Evolutionary conservation across 2,329 filamentous ascomycete species (phyloP).

Genomic region (Elsinoe ampelina): DNA sequence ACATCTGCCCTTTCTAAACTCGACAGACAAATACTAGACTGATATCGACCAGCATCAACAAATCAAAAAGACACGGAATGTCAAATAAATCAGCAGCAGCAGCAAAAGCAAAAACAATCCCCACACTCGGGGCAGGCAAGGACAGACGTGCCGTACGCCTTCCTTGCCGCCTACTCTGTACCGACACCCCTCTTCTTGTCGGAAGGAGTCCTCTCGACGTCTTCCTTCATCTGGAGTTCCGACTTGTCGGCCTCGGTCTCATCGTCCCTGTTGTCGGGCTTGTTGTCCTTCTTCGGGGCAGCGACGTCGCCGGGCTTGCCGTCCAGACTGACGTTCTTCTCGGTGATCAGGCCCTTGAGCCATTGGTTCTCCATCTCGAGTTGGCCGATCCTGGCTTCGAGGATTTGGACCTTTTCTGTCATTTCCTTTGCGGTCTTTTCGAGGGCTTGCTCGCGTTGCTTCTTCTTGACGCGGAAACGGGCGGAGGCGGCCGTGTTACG

Average conservation of each 20-base stretch:
- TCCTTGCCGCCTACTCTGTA: constrained; percentile 2
- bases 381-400: constrained; percentile 40
- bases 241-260: neutral
- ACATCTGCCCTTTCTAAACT: neutral
- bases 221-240: constrained; percentile 2
- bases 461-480: constrained; percentile 47
- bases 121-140: constrained; percentile 4
- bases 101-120: neutral
- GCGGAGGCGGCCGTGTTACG: constrained; percentile 45
- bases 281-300: neutral
- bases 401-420: constrained; percentile 36
- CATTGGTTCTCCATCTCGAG: constrained; percentile 46
- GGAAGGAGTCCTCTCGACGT: neutral
- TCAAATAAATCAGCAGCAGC: neutral
- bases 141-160: constrained; percentile 14
- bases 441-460: constrained; percentile 44
- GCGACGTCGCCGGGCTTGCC: neutral
- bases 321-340: constrained; percentile 32
- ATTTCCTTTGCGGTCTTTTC: constrained; percentile 45
- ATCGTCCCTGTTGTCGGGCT: neutral
- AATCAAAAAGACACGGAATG: neutral
- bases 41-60: neutral
- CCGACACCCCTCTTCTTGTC: constrained; percentile 13
- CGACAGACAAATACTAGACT: neutral
- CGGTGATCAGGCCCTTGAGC: constrained; percentile 43